These are phyloP conservation scores for Pythium graminicola DNA, from an alignment of 352 stramenopile species.

Conservation along the genomic window DNA sequence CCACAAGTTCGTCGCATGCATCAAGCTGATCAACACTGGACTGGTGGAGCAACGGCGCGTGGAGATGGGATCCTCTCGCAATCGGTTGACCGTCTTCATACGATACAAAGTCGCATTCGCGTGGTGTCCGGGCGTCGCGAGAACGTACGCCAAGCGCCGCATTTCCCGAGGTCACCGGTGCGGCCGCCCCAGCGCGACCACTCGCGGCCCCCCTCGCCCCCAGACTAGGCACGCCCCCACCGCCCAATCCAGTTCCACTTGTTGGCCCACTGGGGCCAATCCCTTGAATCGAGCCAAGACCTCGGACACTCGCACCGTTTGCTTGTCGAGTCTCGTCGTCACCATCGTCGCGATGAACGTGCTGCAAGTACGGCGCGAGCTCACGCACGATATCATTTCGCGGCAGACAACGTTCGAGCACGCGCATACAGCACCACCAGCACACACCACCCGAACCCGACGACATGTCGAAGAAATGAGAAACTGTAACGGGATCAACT, in stretches of 20 bases:
- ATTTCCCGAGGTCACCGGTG: not conserved
- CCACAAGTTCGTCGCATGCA: slow-evolving; percentile 20
- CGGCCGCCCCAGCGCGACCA: not conserved
- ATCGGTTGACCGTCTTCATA: slow-evolving; percentile 51
- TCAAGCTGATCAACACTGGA: slow-evolving; percentile 23
- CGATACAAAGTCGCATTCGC: slow-evolving; percentile 36
- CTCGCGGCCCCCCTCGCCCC: not conserved
- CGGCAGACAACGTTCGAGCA: slow-evolving; percentile 79
- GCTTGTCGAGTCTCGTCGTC: slow-evolving; percentile 42
- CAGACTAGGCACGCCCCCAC: not conserved
- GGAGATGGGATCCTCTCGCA: slow-evolving; percentile 52
- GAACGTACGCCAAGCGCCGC: not conserved
- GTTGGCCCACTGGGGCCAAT: not conserved
- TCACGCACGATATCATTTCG: slow-evolving; percentile 86
- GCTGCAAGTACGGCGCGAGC: slow-evolving; percentile 78
- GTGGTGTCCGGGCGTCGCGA: slow-evolving; percentile 28
- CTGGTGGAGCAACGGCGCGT: slow-evolving; percentile 40
- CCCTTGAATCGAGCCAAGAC: slow-evolving; percentile 1
- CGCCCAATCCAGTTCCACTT: not conserved
- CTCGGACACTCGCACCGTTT: slow-evolving; percentile 1
- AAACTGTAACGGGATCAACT: not conserved
- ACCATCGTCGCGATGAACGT: slow-evolving; percentile 69
- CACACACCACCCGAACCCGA: slow-evolving; percentile 41
- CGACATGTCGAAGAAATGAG: slow-evolving; percentile 8
- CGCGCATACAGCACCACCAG: slow-evolving; percentile 87